Evolutionary conservation across 129 eudicot species (phyloP), one percentile per base, ranked within the genome.

Genomic region (Chrysanthemum makinoi): DNA sequence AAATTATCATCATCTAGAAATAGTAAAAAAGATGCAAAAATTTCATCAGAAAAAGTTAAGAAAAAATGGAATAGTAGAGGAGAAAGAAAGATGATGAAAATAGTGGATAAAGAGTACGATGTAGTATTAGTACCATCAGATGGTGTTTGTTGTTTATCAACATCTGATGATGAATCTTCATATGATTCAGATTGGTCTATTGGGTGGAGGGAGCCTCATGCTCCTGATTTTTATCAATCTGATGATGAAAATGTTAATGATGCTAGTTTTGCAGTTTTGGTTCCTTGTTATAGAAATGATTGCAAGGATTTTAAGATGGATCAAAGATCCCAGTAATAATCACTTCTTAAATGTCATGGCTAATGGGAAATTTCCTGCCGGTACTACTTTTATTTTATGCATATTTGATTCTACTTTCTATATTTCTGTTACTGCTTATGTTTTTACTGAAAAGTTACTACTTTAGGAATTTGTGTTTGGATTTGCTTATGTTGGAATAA

Each of bases 181-280:
- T 88, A 88, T 75, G 97, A 91, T 68, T 88, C 97, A 54, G 97
- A 91, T 79, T 91, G 95, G 95, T 91, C 97, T 10, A 82, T 88
- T 14, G 97, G 97, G 82, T 91, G 97, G 96, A 73, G 86, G 80
- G 97, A 91, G 75, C 92, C 97, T 15, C 97, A 84, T 66, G 92
- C 88, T 65, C 87, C 95, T 79, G 85, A 76, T 82, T 91, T 91
- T 86, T 87, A 65, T 82, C 81, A 86, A 68, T 86, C 82, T 76
- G 96, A 88, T 74, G 91, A 81, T 75, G 85, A 35, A 4, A 89
- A 81, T 77, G 82, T 66, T 39, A 24, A 62, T 67, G 33, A 47
- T 18, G 65, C 61, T 61, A 91, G 92, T 79, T 91, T 91, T 86
- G 97, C 97, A 17, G 97, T 91, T 72, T 69, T 91, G 78, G 97